Conservation (phyloP, 176 grass and related monocot genomes). For the Melocanna baccifera region DNA sequence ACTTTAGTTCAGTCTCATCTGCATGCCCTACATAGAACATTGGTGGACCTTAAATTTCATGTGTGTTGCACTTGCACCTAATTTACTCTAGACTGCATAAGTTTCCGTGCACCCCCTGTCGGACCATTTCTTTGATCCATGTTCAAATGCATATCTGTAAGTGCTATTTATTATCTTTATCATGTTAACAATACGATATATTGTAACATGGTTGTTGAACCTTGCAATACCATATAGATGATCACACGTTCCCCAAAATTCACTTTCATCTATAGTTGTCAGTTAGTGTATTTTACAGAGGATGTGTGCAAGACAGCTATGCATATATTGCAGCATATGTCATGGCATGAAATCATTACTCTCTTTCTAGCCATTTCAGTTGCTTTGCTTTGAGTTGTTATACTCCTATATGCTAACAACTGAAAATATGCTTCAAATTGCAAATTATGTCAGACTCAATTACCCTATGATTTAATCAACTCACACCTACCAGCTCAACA, state of each 20-base stretch:
- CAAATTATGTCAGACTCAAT: conserved; percentile 5
- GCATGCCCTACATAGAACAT: neutral
- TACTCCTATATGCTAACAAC: neutral
- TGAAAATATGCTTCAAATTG: conserved; percentile 15
- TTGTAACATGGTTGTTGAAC: neutral
- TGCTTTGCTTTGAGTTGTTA: conserved; percentile 16
- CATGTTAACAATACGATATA: neutral
- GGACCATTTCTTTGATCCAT: neutral
- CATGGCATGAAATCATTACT: conserved; percentile 21
- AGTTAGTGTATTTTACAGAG: conserved; percentile 11
- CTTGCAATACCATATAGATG: neutral
- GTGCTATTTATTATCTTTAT: neutral
- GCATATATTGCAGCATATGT: conserved; percentile 1
- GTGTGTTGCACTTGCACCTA: neutral
- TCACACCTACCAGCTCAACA: conserved; percentile 35
- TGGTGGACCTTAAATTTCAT: neutral
- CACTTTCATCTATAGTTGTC: neutral
- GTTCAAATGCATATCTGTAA: neutral
- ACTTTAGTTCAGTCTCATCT: neutral
- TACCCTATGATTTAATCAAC: conserved; percentile 33
- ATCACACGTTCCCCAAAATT: neutral
- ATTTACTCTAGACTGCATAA: neutral
- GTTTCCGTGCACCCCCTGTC: neutral
- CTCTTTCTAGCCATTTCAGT: conserved; percentile 7
- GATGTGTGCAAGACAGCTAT: neutral